These are phyloP conservation scores for Didymella keratinophila DNA, from an alignment of 2,329 filamentous ascomycete genomes.

Conservation along the genomic window DNA sequence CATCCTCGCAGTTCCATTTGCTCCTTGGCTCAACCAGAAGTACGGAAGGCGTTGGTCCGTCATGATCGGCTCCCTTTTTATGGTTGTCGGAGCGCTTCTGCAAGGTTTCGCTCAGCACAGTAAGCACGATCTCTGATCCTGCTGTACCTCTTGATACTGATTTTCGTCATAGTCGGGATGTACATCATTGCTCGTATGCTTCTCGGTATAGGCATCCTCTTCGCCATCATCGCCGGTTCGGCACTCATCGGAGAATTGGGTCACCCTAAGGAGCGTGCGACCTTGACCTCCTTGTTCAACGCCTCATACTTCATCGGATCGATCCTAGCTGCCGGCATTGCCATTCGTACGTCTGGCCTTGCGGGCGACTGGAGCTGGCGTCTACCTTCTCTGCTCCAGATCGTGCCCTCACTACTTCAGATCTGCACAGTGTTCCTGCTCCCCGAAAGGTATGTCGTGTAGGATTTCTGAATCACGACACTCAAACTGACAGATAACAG, in stretches of 20 bases:
- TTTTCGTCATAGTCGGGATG: constrained; percentile 55
- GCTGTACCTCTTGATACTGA: constrained; percentile 13
- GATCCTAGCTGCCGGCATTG: constrained; percentile 59
- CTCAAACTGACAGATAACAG: constrained; percentile 16
- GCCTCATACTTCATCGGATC: constrained; percentile 64
- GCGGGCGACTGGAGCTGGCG: constrained; percentile 58
- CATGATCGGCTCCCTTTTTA: constrained; percentile 65
- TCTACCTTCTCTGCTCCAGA: constrained; percentile 60
- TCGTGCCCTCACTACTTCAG: constrained; percentile 57
- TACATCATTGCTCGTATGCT: constrained; percentile 67
- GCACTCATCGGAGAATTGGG: constrained; percentile 67
- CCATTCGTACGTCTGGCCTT: constrained; percentile 59
- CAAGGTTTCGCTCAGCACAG: constrained; percentile 58
- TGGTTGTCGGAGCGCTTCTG: constrained; percentile 66
- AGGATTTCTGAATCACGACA: too few relatives aligned
- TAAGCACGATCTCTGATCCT: constrained; percentile 17
- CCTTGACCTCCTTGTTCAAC: constrained; percentile 69
- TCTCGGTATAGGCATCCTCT: constrained; percentile 69
- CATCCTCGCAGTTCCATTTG: constrained; percentile 45
- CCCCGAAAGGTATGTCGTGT: constrained; percentile 36
- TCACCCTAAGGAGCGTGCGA: constrained; percentile 67
- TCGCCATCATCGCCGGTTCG: constrained; percentile 66
- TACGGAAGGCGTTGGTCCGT: constrained; percentile 65
- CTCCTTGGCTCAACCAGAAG: constrained; percentile 43
- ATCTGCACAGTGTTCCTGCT: constrained; percentile 50